Base-by-base conservation (phyloP, 2,329 filamentous ascomycete species). In the Paraphaeosphaeria sporulosa region DNA sequence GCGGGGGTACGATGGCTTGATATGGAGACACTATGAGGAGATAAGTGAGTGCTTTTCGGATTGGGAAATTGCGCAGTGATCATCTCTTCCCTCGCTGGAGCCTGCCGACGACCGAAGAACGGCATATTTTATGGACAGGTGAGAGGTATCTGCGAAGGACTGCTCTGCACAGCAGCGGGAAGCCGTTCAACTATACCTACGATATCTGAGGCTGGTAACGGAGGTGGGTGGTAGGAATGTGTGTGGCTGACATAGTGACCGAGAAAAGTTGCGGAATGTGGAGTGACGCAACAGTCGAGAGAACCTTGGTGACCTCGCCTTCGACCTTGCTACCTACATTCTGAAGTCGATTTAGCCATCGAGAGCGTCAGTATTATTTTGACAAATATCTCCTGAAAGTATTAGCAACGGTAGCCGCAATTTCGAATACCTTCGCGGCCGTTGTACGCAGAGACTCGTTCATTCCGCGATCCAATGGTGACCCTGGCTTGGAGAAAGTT, bases 211-310 rank as follows among this genome's bases (percentile, higher is more conserved):
- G 52, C 6, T 34, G 30, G 43, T 44, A 43, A 40, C 21, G 48
- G 32, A 27, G 21, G 43, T 56, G 53, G 53, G 19, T 56, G 21
- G 44, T 21, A 51, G 68, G 71, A 72, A 75, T 73, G 73, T 47
- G 50, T 48, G 62, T 65, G 69, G 71, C 67, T 72, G 71, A 68
- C 59, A 56, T 61, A 50, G 60, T 46, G 61, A 70, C 62, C 67
- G 62, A 46, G 63, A 59, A 64, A 60, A 59, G 48, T 40, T 57
- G 59, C 62, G 66, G 67, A 70, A 72, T 69, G 66, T 66, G 60
- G 58, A 54, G 55, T 66, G 63, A 65, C 59, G 63, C 63, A 53
- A 23, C 2, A 19, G 30, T 8, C 38, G 8, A 30, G 47, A 40
- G 36, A 40, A 40, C 17, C 13, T 15, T 13, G 47, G n/a, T 9